Evolutionary conservation across 192 early-diverging fungal genomes (phyloP), one percentile per base, ranked within the genome.

Genomic region (Gamsiella multidivaricata): DNA sequence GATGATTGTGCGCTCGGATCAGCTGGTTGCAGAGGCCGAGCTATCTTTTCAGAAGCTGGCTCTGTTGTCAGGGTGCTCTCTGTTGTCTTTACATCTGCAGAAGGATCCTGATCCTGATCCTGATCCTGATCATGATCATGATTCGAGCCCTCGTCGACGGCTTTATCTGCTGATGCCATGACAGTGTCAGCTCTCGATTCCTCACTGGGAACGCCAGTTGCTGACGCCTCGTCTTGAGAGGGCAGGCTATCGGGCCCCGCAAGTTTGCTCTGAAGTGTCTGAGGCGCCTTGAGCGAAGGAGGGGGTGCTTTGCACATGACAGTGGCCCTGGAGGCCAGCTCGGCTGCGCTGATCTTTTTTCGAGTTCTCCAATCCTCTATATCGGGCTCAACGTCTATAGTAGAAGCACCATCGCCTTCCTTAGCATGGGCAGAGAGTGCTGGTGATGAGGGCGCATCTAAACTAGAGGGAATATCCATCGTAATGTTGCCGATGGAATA

Each of bases 291-390:
- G 43, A 78, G 45, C 36, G 59, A 78, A 0, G 65, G 54, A 5
- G 74, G 74, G 1, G 74, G 66, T 1, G 74, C 61, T 26, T 68
- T 78, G 20, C 65, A 78, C 65, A 78, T 69, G 17, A 34, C 47
- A 0, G 65, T 68, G 6, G 74, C 74, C 11, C 74, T 47, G 9
- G 74, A 78, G 14, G 74, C 74, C 43, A 78, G 43, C 15, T 78
- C 74, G 2, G 60, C 49, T 7, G 43, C 66, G 17, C 74, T 78
- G 46, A 78, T 78, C 63, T 78, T 78, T 26, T 78, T 78, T 7
- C 74, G 65, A 28, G 34, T 64, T 32, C 64, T 69, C 74, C 74
- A 78, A 23, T 78, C 74, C 47, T 78, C 65, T 11, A 78, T 34
- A 39, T 63, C 54, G 3, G 74, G 58, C 14, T 62, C 60, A 2